Percentiles rank a stretch among this genome's conserved stretches.
phyloP scores from a whole-genome alignment of 139 green algal species.

The Coelastrella sp. region DNA sequence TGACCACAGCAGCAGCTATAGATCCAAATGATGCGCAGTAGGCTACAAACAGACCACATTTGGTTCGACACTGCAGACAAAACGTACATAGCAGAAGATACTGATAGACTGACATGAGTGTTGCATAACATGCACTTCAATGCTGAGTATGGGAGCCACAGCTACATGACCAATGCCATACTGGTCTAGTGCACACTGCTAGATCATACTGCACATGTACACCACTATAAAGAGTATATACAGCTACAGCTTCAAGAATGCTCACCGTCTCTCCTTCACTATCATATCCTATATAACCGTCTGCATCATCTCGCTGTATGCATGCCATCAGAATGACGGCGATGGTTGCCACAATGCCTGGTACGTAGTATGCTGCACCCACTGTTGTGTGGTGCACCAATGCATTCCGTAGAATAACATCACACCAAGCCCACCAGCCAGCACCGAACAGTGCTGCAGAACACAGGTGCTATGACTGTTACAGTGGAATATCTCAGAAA shows the following conservation, averaged over 20 bases:
- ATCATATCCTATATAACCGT: constrained; percentile 17
- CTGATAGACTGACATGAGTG: too few relatives aligned
- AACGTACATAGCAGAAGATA: background rate
- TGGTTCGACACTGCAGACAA: constrained; percentile 42
- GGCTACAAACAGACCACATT: constrained; percentile 39
- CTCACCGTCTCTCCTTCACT: constrained; percentile 1
- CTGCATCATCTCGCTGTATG: background rate
- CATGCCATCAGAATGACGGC: constrained; percentile 28
- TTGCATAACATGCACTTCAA: background rate
- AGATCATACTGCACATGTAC: too few relatives aligned
- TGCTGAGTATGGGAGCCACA: too few relatives aligned
- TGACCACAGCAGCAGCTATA: constrained; percentile 33
- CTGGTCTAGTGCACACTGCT: too few relatives aligned
- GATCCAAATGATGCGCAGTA: constrained; percentile 24
- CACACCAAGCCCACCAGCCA: constrained; percentile 29
- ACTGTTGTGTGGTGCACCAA: constrained; percentile 15
- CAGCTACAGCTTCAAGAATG: background rate
- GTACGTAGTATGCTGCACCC: constrained; percentile 1
- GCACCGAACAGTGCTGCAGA: constrained; percentile 20
- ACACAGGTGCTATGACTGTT: background rate
- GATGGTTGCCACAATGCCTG: constrained; percentile 25
- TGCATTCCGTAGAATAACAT: constrained; percentile 2
- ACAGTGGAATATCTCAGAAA: background rate
- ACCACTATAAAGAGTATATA: too few relatives aligned
- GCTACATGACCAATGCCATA: too few relatives aligned